Evolutionary conservation across 371 early-diverging fungal species (phyloP), one percentile per base, ranked within the genome.

Genomic region (Entomophthora muscae): DNA sequence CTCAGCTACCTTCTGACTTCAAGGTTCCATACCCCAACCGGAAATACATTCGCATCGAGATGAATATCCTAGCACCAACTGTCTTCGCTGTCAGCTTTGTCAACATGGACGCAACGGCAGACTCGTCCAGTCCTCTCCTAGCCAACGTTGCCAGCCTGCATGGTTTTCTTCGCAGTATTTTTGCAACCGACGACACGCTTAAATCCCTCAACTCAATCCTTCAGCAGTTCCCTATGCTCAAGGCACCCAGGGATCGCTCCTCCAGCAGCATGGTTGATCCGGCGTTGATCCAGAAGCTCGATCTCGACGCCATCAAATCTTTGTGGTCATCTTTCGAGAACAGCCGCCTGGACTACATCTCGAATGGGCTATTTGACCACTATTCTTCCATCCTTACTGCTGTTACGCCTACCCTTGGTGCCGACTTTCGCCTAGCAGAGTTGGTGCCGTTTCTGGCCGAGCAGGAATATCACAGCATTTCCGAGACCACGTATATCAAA

Each of bases 101-200:
- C 22, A 80, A 81, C 53, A 65, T 74, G 26, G 74, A 76, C 22
- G 69, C 70, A n/a, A 69, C 69, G 5, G 70, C 70, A 10, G 66
- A 65, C 55, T 73, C 72, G 3, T 72, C 76, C 28, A 58, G 73
- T n/a, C 76, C 78, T 12, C 74, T 83, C 1, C 79, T 81, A 56
- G 74, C 77, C n/a, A 83, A 85, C 63, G 77, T 88, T 0, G 72
- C 75, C 13, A 78, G 82, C 54, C 74, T 91, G 52, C 82, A 83
- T 53, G 71, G 75, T 2, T 76, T 83, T 7, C 71, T 90, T 22
- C 77, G 77, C 1, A 72, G 77, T 0, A 76, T 89, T 24, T 78
- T 74, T 32, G 87, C 88, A 52, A 74, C 83, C 1, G 91, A 91
- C 63, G 80, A 81, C 0, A 69, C 82, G 55, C 63, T 89, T 21